Evolutionary conservation across 1,139 yeast genomes (phyloP), one percentile per base, ranked within the genome.

Genomic region (Candida sanyaensis): DNA sequence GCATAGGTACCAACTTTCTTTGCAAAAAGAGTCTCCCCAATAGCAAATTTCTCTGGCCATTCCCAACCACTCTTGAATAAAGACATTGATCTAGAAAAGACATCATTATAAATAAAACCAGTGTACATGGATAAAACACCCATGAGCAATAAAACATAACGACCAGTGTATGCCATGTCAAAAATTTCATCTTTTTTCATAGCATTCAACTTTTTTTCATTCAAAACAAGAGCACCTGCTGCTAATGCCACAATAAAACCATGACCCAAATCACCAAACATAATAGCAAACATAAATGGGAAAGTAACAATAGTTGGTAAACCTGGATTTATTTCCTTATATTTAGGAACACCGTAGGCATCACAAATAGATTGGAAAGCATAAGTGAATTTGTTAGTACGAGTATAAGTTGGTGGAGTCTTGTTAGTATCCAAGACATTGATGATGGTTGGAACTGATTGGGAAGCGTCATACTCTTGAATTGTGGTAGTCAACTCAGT

Each of bases 241-340:
- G 85, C 84, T 53, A 84, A 66, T 42, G 81, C 68, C 59, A 87
- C 69, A 49, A 87, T 75, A 53, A 86, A 75, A 4, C 95, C 95
- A 64, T 87, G 95, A 26, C 95, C 95, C 52, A 86, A 66, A 69
- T 87, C 95, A 75, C 95, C 95, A 72, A 87, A 87, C 95, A 87
- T 87, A 56, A 87, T 83, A 32, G 95, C 92, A 69, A 87, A 87
- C 90, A 87, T 84, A 61, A 87, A 87, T 34, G 95, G 95, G 73
- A 87, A 87, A 2, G 95, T 87, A 26, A 87, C 83, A 47, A 85
- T 77, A 2, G 95, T 87, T 28, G 95, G 86, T 54, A 87, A 73
- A 52, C 92, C 95, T 1, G 95, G 89, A 62, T 87, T 87, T 27
- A 87, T 86, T 66, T 87, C 95, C 54, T 86, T 78, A 62, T 87